phyloP scores from a whole-genome alignment of 441 rosid species.

The Erysimum cheiri region DNA sequence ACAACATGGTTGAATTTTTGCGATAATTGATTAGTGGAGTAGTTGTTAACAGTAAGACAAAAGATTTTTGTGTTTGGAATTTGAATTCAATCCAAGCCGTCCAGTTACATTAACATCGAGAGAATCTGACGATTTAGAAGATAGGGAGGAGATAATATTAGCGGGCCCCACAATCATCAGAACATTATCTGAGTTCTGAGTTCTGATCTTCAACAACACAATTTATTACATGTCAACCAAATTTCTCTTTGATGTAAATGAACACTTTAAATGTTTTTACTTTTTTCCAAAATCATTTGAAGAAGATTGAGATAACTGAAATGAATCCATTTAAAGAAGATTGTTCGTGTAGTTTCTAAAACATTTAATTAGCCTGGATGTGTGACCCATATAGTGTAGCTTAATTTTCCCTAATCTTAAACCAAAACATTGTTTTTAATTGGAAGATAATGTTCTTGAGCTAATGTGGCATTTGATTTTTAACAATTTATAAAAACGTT shows the following conservation, averaged over 20 bases:
- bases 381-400: not conserved
- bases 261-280: not conserved
- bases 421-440: not conserved
- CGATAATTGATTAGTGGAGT: no score
- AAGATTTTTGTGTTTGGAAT: not conserved
- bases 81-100: not conserved
- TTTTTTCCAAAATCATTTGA: no score
- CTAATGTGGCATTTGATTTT: not conserved
- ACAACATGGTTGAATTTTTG: not conserved
- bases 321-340: not conserved
- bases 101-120: not conserved
- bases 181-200: not conserved
- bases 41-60: not conserved
- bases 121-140: conserved; percentile 15
- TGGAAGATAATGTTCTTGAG: not conserved
- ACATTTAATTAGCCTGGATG: not conserved
- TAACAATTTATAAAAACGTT: not conserved
- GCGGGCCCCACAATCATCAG: conserved; percentile 11
- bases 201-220: conserved; percentile 1
- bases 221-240: not conserved
- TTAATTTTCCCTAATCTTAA: not conserved
- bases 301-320: not conserved
- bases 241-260: not conserved
- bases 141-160: not conserved
- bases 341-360: not conserved